Base-by-base conservation (phyloP, 305 asterid genomes). In the Salvia sclarea region DNA sequence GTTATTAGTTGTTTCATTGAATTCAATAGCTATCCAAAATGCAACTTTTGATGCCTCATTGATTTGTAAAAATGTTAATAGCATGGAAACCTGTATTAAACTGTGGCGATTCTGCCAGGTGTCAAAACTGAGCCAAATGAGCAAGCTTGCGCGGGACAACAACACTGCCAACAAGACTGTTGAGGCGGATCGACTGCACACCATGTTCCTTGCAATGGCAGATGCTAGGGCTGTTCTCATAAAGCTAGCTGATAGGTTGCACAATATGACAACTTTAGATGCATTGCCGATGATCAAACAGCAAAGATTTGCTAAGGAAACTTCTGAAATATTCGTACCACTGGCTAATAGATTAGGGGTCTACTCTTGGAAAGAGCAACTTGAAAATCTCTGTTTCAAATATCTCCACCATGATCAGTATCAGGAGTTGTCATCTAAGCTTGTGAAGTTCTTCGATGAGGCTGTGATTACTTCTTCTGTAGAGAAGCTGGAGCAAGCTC, bases 281-380 rank as follows among this genome's bases (percentile, higher is more conserved):
- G 92, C 92, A 4, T 76, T 88, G 70, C 92, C 92, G 55, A 58
- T 76, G 40, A 58, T 67, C 28, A 91, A 91, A 78, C 91, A 85
- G 61, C 89, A 86, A 55, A 83, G 95, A 70, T 80, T 86, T 80
- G 90, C 96, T 4, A 88, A 85, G 79, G 97, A 90, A 80, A 88
- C 95, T 53, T 69, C 78, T 76, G 95, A 88, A 80, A 91, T 94
- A 78, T 94, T 91, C 56, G 97, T 83, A 57, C 97, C 98, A 5
- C 77, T 94, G 69, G 98, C 98, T n/a, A 91, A 86, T 74, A 88
- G 99, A 64, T 78, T 94, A 73, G 98, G 98, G 64, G 87, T 89
- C 71, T 86, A 70, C 54, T 82, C 92, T 30, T 94, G 98, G 98
- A 94, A 94, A 68, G 97, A 87, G 74, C 94, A 82, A 88, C 87